Base-by-base conservation (phyloP, 306 rosid species). In the Cucurbita moschata region DNA sequence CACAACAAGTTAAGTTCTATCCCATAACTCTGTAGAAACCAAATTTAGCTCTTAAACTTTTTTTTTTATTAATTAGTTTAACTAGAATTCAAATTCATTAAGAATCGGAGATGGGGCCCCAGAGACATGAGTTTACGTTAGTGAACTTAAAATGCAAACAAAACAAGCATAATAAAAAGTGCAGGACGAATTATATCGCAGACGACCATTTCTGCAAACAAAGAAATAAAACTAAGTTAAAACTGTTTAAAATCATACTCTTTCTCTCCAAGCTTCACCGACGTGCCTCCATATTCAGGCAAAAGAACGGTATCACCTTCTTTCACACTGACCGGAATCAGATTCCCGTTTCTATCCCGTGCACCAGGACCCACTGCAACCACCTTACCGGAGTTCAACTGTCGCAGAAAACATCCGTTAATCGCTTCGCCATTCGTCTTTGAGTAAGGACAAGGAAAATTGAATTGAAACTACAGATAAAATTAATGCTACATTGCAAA, bases 321-420 rank as follows among this genome's bases (percentile, higher is more conserved):
- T 38, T 87, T 93, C 38, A 90, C 86, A 1, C 85, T 53, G 55
- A 87, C 88, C 2, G 98, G 96, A 75, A 90, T 78, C 82, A 84
- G 53, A 77, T 90, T 86, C 65, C 98, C 96, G 0, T 81, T 21
- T 62, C 52, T 88, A 66, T 90, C 96, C 14, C 85, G 86, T 7
- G 88, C 38, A 61, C 98, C 98, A 4, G 98, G 92, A 30, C 98
- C 98, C 16, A 88, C 96, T 0, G 96, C 93, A 11, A 93, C 54
- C 58, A 93, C 98, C 78, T 84, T 90, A 8, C 98, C 98, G 0
- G 98, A 88, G 85, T 90, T 93, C 46, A 90, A 80, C 98, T 93
- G 77, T 57, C 55, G 56, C 18, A 40, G 40, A 39, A 54, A 9
- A 56, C 77, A 76, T 53, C 42, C 56, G 4, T 0, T 65, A 14